Evolutionary conservation across 1,284 basidiomycete genomes (phyloP).

Genomic region (Sanghuangporus sanghuang): DNA sequence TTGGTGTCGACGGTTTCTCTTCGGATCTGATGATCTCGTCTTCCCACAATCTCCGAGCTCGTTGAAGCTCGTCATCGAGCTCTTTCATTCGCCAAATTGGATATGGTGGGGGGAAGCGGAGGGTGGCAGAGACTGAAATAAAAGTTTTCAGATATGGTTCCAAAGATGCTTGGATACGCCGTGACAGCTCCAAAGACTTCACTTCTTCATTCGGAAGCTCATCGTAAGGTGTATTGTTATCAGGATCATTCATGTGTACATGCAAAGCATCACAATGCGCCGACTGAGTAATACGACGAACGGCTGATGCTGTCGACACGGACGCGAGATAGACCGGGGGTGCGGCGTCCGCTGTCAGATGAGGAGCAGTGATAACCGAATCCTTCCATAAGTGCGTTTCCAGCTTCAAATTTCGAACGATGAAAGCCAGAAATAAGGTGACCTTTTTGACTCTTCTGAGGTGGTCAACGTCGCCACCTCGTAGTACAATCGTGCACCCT

Average conservation of each 20-base stretch:
- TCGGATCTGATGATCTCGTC: constrained; percentile 78
- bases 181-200: constrained; percentile 60
- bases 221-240: constrained; percentile 32
- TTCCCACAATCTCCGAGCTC: constrained; percentile 71
- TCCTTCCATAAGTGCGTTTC: constrained; percentile 96
- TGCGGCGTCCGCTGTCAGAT: constrained; percentile 58
- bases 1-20: constrained; percentile 46
- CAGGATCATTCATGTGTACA: not conserved
- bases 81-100: constrained; percentile 84
- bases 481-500: constrained; percentile 90
- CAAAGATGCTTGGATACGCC: constrained; percentile 71
- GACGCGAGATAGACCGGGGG: constrained; percentile 30
- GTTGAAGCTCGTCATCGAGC: constrained; percentile 68
- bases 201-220: constrained; percentile 66
- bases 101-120: constrained; percentile 87
- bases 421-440: constrained; percentile 86
- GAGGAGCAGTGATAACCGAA: constrained; percentile 78
- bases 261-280: not conserved
- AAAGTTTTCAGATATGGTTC: constrained; percentile 81
- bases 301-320: not conserved
- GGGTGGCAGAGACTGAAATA: constrained; percentile 85
- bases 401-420: constrained; percentile 88
- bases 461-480: constrained; percentile 82
- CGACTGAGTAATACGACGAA: not conserved
- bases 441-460: constrained; percentile 88